Evolutionary conservation across 306 rosid genomes (phyloP), one percentile per base, ranked within the genome.

Genomic region (Clitoria ternatea): DNA sequence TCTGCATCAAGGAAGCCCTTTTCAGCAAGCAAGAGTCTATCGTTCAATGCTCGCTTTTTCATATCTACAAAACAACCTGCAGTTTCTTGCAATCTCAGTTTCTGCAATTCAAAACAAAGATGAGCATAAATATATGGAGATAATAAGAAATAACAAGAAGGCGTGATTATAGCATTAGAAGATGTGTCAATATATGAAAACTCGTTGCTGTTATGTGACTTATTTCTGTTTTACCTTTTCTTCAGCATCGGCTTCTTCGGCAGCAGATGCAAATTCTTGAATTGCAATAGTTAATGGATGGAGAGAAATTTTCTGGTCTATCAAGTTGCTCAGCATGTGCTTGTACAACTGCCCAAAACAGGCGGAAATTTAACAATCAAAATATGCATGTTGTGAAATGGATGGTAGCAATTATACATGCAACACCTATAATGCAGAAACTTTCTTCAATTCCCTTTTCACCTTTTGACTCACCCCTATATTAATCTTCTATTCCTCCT

Each of bases 1-100:
- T 83, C 88, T 15, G 69, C 77, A 57, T 92, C 96, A 61, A 92
- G 70, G 83, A 92, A 92, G 81, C 88, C 95, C 75, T 85, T 86
- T 77, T 89, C 96, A 1, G 86, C 86, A 36, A 85, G 91, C 91
- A 92, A 81, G 23, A 88, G 77, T 70, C 91, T 91, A 53, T 90
- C 96, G 50, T 90, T 90, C 79, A 92, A 48, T 36, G 89, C 88
- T 69, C 96, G 85, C 66, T 29, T 92, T 83, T 85, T 85, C 79
- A 88, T 52, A 3, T 75, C 61, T 15, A 78, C 69, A 32, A 53
- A 62, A 57, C 68, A 82, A 29, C 79, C 82, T 10, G 71, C 33
- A 33, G 72, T 68, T 66, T 86, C 88, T 80, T 77, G 77, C 65
- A 76, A 75, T 69, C 80, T 73, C 60, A 87, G 82, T 37, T 73